A percentile compares a stretch with the other conserved stretches of the same genome.
Conservation (phyloP, 257 asterid species). For the Agastache rugosa region DNA sequence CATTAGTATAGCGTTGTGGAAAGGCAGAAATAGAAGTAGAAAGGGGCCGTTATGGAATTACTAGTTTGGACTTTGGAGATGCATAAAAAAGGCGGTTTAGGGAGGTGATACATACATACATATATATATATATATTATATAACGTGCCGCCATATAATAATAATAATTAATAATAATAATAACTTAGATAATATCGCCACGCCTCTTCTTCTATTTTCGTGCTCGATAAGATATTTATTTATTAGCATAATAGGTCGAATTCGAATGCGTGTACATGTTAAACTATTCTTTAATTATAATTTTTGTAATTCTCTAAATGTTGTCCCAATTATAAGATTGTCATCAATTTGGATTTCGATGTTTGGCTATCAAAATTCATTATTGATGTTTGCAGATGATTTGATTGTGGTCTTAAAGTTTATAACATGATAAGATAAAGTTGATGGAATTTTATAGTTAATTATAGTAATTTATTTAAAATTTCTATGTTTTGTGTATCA, state of each 20-base stretch:
- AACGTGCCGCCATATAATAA: not conserved
- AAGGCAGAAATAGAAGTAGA: not conserved
- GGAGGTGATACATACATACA: not conserved
- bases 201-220: not conserved
- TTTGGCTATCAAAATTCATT: too few relatives aligned
- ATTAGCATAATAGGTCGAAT: not conserved
- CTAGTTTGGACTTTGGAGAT: too few relatives aligned
- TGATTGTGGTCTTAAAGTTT: not conserved
- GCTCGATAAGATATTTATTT: not conserved
- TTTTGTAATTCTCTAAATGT: too few relatives aligned
- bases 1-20: not conserved
- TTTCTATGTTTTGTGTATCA: too few relatives aligned
- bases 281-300: not conserved
- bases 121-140: too few relatives aligned
- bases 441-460: too few relatives aligned
- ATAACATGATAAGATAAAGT: too few relatives aligned
- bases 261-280: not conserved
- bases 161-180: too few relatives aligned
- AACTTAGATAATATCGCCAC: not conserved
- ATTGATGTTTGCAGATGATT: not conserved
- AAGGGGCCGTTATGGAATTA: not conserved
- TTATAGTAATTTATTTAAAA: not conserved
- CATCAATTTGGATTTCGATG: not conserved
- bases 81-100: conserved; percentile 15
- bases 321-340: not conserved